Conservation (phyloP, 202 grass and related monocot genomes). For the Dendrocalamus latiflorus region DNA sequence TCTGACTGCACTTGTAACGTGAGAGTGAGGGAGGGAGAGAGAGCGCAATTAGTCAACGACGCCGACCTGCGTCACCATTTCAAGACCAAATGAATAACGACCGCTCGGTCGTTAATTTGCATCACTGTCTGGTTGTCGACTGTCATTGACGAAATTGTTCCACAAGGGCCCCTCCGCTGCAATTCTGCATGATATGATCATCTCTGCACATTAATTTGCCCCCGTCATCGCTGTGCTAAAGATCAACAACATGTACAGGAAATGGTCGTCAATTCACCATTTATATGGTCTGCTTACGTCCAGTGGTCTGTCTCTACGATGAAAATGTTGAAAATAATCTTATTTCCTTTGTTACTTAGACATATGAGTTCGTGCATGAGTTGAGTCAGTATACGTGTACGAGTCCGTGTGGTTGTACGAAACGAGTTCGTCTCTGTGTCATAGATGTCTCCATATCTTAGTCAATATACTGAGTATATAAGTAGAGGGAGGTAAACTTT, state of each 20-base stretch:
- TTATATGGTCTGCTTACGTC: not conserved
- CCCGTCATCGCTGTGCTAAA: not conserved
- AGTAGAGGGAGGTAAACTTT: too few relatives aligned
- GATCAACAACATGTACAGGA: not conserved
- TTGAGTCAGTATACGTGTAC: too few relatives aligned
- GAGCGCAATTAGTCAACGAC: not conserved
- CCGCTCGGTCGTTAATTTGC: too few relatives aligned
- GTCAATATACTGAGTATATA: too few relatives aligned
- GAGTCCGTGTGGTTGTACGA: too few relatives aligned
- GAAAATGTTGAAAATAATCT: too few relatives aligned
- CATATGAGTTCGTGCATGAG: too few relatives aligned
- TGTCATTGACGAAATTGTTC: conserved; percentile 41
- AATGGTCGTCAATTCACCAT: not conserved
- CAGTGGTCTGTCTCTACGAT: not conserved
- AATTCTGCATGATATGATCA: not conserved
- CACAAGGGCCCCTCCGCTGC: not conserved
- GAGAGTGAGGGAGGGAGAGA: too few relatives aligned
- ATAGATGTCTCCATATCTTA: too few relatives aligned
- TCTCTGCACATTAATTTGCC: not conserved
- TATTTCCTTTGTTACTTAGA: too few relatives aligned
- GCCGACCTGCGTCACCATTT: not conserved
- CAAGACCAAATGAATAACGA: not conserved
- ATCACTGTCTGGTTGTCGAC: conserved; percentile 10
- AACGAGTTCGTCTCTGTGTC: too few relatives aligned
- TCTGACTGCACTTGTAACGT: not conserved